Percentiles rank a stretch among this genome's conserved stretches.
Conservation (phyloP, 2,329 filamentous ascomycete genomes). For the Lasiodiplodia citricola region DNA sequence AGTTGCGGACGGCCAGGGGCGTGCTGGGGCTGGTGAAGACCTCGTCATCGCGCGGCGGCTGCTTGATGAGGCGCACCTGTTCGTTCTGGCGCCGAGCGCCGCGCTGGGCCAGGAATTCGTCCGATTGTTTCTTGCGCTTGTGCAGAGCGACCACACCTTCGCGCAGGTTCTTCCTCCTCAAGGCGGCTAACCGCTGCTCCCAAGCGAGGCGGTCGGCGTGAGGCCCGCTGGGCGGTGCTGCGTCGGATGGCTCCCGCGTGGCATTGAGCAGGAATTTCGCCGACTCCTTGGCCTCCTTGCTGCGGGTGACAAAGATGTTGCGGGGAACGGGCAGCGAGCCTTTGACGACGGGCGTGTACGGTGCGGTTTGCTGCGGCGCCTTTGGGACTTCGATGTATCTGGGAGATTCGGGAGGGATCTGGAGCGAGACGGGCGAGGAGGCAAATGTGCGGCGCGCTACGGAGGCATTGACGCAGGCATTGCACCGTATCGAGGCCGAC, state of each 20-base stretch:
- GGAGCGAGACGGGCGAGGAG: slow-evolving; percentile 24
- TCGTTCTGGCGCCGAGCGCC: slow-evolving; percentile 48
- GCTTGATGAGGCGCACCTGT: slow-evolving; percentile 59
- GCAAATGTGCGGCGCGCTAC: slow-evolving; percentile 46
- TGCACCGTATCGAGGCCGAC: slow-evolving; percentile 16
- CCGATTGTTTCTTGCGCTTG: slow-evolving; percentile 41
- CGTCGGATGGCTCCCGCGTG: slow-evolving; percentile 59
- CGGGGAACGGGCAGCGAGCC: slow-evolving; percentile 85
- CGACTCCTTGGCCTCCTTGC: slow-evolving; percentile 58
- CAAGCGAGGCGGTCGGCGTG: slow-evolving; percentile 62
- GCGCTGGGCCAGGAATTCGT: slow-evolving; percentile 32
- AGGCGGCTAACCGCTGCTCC: slow-evolving; percentile 75
- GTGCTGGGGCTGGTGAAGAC: slow-evolving; percentile 74
- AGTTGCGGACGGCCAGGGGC: slow-evolving; percentile 34
- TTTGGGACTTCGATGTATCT: slow-evolving; percentile 82
- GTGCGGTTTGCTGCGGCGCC: slow-evolving; percentile 71
- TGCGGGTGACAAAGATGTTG: slow-evolving; percentile 68
- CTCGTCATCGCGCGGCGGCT: slow-evolving; percentile 77
- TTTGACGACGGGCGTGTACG: slow-evolving; percentile 61
- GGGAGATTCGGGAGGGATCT: slow-evolving; percentile 74
- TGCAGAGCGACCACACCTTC: slow-evolving; percentile 74
- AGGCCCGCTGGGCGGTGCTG: slow-evolving; percentile 38
- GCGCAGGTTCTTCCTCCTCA: slow-evolving; percentile 73
- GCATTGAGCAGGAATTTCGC: slow-evolving; percentile 65
- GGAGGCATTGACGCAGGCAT: slow-evolving; percentile 16